Base-by-base conservation (phyloP, 2,329 filamentous ascomycete genomes). In the Fusarium buxicola region DNA sequence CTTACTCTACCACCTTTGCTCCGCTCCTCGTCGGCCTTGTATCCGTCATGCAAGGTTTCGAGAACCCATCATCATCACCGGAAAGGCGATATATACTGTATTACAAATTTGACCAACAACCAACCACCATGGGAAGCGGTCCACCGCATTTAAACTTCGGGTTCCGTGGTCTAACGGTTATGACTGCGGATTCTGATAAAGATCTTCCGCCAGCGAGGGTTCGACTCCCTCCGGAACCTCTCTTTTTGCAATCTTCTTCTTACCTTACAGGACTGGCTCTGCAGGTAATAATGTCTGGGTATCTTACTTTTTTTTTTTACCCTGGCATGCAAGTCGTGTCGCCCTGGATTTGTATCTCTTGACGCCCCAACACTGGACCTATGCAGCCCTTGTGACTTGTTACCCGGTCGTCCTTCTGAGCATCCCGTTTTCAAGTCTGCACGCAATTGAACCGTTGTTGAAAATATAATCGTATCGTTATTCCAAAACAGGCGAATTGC, bases 401-500 rank as follows among this genome's bases (percentile, higher is more conserved):
- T n/a, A n/a, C n/a, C n/a, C n/a, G n/a, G n/a, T n/a, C n/a, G n/a
- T n/a, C n/a, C n/a, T n/a, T n/a, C n/a, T n/a, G n/a, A n/a, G n/a
- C n/a, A n/a, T n/a, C n/a, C n/a, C n/a, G n/a, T n/a, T n/a, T n/a
- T n/a, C 21, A 21, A 21, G 21, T 21, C 21, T 21, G 21, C 21
- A 21, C 21, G 21, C 21, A 21, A 21, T 21, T 21, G 6, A 21
- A 21, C 21, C 21, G 21, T 4, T 4, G 16, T 2, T 31, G 8
- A 52, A 18, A 36, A 40, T 7, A 31, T 27, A 39, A 11, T 53
- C 25, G 16, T 18, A 40, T 55, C 46, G 24, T 32, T 34, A 41
- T 34, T 30, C n/a, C 39, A 27, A 41, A 50, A 18, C 45, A 49
- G 32, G 54, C 50, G 39, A 49, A 67, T 60, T 65, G 64, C 45